phyloP scores from a whole-genome alignment of 2,329 filamentous ascomycete genomes.

The Trichoderma sp. region DNA sequence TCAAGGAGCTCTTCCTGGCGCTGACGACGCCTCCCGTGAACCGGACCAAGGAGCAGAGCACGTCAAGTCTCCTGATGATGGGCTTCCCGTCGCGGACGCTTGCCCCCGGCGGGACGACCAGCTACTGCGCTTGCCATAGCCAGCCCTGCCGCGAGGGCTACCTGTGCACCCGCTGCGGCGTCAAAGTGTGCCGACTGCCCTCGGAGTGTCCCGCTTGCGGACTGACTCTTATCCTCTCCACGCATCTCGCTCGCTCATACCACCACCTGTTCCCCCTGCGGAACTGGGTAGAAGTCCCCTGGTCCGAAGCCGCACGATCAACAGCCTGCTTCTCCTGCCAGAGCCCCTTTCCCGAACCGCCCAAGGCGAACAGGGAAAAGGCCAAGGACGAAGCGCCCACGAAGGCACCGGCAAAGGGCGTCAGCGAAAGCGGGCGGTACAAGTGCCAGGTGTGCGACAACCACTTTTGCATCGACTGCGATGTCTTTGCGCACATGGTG shows the following conservation, averaged over 20 bases:
- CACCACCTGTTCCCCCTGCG: constrained; percentile 88
- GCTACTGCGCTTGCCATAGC: constrained; percentile 89
- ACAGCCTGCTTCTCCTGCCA: constrained; percentile 78
- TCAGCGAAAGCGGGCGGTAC: constrained; percentile 86
- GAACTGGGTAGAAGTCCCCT: constrained; percentile 89
- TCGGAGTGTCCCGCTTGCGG: constrained; percentile 90
- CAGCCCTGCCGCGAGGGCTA: constrained; percentile 83
- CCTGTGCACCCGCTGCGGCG: constrained; percentile 82
- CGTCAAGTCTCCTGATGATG: constrained; percentile 85
- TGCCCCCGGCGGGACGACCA: constrained; percentile 64
- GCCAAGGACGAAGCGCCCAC: constrained; percentile 32
- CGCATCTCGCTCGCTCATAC: constrained; percentile 88
- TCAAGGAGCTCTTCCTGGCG: constrained; percentile 83
- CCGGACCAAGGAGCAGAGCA: constrained; percentile 61
- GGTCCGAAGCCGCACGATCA: constrained; percentile 67
- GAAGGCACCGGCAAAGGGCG: constrained; percentile 55
- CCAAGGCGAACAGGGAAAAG: constrained; percentile 7
- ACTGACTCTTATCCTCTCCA: constrained; percentile 90
- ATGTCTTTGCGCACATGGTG: constrained; percentile 91
- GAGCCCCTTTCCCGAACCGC: constrained; percentile 63
- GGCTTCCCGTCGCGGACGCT: constrained; percentile 89
- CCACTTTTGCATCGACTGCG: constrained; percentile 98
- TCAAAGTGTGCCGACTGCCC: constrained; percentile 87
- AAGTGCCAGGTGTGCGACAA: constrained; percentile 83
- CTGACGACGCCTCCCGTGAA: constrained; percentile 88